These are phyloP conservation scores for Pezicula rhizophila DNA, from an alignment of 2,329 filamentous ascomycete genomes.

Conservation along the genomic window DNA sequence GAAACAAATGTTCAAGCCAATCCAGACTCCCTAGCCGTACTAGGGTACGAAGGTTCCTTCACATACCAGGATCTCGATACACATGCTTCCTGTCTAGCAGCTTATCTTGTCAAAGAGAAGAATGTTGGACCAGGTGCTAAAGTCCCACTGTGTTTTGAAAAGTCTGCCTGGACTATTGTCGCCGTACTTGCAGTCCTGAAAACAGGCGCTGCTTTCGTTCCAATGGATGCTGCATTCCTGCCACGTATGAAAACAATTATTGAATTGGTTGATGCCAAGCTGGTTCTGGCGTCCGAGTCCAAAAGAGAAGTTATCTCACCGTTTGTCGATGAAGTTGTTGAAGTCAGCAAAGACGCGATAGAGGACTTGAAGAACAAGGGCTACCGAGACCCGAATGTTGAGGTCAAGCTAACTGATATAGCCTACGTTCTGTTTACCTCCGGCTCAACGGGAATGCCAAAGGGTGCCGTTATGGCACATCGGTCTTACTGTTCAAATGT, in stretches of 20 bases:
- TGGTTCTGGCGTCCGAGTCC: background rate
- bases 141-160: conserved; percentile 27
- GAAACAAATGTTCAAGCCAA: no score
- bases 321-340: background rate
- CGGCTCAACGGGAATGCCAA: conserved; percentile 24
- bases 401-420: background rate
- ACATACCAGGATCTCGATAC: background rate
- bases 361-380: background rate
- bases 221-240: conserved; percentile 25
- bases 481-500: background rate
- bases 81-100: background rate
- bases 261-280: background rate
- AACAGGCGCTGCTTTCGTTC: conserved; percentile 24
- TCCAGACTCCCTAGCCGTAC: no score
- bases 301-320: background rate
- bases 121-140: conserved; percentile 7
- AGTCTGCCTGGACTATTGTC: conserved; percentile 23
- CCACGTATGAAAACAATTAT: conserved; percentile 12
- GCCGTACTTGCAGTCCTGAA: conserved; percentile 25
- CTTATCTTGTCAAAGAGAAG: background rate
- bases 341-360: background rate
- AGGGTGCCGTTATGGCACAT: conserved; percentile 21
- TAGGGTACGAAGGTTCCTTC: background rate
- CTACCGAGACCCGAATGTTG: background rate
- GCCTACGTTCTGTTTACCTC: conserved; percentile 19